Base-by-base conservation (phyloP, 2,329 filamentous ascomycete species). In the Davidsoniella eucalypti region DNA sequence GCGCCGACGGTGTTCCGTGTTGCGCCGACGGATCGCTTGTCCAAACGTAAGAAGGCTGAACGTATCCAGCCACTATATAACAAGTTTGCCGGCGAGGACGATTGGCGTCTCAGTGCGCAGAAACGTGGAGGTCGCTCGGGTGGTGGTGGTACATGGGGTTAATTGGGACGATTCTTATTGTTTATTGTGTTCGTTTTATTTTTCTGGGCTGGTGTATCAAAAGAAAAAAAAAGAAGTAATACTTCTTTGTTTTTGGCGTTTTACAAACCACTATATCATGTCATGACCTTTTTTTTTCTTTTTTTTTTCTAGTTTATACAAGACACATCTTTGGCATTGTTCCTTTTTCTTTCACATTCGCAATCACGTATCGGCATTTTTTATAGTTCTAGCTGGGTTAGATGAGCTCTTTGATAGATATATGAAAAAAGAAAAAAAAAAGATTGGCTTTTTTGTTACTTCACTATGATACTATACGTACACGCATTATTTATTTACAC, bases 1-100 rank as follows among this genome's bases (percentile, higher is more conserved):
- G 92, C 93, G n/a, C 92, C 93, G 8, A 95, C 87, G 0, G 98
- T 96, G 70, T 98, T 96, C 78, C 94, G 94, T 73, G 87, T 96
- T 4, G 90, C 92, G 16, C 80, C 85, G 0, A 90, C 83, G 36
- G 87, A 95, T 61, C 73, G 78, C 51, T 66, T 98, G 59, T 90
- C 83, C 56, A 95, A 94, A 73, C 71, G 92, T 60, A 92, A 93
- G 76, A 83, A 86, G 71, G 86, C 86, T 0, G 92, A 98, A 72
- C 75, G 90, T 51, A 96, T 98, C 50, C 86, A 94, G 69, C 92
- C 92, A 41, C 65, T 98, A 66, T 87, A 95, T 63, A 95, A 95
- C 63, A 84, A 88, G 62, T 95, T 86, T 66, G 83, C 82, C 2
- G 83, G 81, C 2, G 88, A 94, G 61, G 90, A 98, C 61, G 92